Base-by-base conservation (phyloP, 75 land plant species). In the Selaginella moellendorffii region DNA sequence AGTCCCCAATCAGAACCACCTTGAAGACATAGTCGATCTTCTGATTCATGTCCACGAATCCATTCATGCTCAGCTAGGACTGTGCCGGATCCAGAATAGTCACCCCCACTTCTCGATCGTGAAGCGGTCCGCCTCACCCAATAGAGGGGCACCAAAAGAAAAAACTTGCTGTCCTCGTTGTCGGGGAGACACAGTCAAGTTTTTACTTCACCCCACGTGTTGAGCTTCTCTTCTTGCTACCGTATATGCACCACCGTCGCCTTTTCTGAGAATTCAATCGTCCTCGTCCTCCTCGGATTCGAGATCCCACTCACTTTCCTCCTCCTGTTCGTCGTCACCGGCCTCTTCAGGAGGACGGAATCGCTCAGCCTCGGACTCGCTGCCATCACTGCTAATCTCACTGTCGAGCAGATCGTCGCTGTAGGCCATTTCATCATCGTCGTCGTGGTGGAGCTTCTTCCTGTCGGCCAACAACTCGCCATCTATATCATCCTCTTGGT, bases 21-120 rank as follows among this genome's bases (percentile, higher is more conserved):
- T 66, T 71, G 29, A 71, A 71, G 46, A 71, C 71, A 66, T 71
- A 71, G 56, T 71, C 74, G 52, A 71, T 71, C 69, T 65, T 71
- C 54, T 71, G 71, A 1, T 71, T 65, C 31, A 46, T 63, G 10
- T 65, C 72, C 28, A 26, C 27, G 36, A 52, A 71, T 2, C 69
- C 72, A 54, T 56, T 71, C 46, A n/a, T n/a, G n/a, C n/a, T n/a
- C n/a, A n/a, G n/a, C n/a, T n/a, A n/a, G n/a, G n/a, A n/a, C n/a
- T n/a, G n/a, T n/a, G n/a, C n/a, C n/a, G n/a, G n/a, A n/a, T n/a
- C n/a, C n/a, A n/a, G n/a, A n/a, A n/a, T n/a, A n/a, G n/a, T n/a
- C n/a, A n/a, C n/a, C n/a, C n/a, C n/a, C n/a, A n/a, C n/a, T n/a
- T n/a, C n/a, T n/a, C n/a, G n/a, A n/a, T n/a, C n/a, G n/a, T n/a